A percentile compares a stretch with the other conserved stretches of the same genome.
These are phyloP conservation scores for Heritiera littoralis DNA, from an alignment of 345 rosid species.

Conservation along the genomic window DNA sequence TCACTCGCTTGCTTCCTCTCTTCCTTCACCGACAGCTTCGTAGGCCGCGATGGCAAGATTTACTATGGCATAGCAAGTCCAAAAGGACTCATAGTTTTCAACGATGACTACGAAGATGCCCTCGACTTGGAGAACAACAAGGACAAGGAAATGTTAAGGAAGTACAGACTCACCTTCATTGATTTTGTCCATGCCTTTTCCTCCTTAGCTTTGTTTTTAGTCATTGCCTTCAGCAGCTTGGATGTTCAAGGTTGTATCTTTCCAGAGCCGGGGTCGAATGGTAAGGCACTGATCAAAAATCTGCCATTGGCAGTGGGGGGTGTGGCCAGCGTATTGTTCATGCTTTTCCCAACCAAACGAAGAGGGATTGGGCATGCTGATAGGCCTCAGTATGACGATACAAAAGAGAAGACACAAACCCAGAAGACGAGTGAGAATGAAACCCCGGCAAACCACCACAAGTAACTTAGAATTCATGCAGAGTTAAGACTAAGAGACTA, in stretches of 20 bases:
- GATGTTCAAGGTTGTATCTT: slow-evolving; percentile 41
- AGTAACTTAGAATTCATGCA: not conserved
- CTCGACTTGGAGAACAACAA: not conserved
- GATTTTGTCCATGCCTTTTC: slow-evolving; percentile 46
- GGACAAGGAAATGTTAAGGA: not conserved
- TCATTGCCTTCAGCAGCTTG: slow-evolving; percentile 31
- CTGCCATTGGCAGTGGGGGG: slow-evolving; percentile 40
- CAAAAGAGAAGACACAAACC: not conserved
- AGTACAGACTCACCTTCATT: slow-evolving; percentile 4
- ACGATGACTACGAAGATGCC: slow-evolving; percentile 3
- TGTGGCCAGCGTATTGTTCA: slow-evolving; percentile 38
- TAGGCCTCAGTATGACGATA: not conserved
- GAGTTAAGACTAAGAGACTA: too few species aligned
- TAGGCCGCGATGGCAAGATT: slow-evolving; percentile 33
- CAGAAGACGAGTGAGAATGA: not conserved
- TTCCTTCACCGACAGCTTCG: slow-evolving; percentile 52
- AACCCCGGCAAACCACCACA: not conserved
- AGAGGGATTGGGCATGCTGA: slow-evolving; percentile 40
- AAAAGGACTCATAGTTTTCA: slow-evolving; percentile 28
- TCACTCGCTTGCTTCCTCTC: slow-evolving; percentile 37
- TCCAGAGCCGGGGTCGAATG: slow-evolving; percentile 15
- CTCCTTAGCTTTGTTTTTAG: slow-evolving; percentile 45
- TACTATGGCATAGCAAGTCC: slow-evolving; percentile 43
- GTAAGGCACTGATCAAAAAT: slow-evolving; percentile 20
- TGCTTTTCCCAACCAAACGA: slow-evolving; percentile 45